A percentile compares a stretch with the other conserved stretches of the same genome.
Conservation (phyloP, 2,329 filamentous ascomycete species). For the Beauveria sp. region DNA sequence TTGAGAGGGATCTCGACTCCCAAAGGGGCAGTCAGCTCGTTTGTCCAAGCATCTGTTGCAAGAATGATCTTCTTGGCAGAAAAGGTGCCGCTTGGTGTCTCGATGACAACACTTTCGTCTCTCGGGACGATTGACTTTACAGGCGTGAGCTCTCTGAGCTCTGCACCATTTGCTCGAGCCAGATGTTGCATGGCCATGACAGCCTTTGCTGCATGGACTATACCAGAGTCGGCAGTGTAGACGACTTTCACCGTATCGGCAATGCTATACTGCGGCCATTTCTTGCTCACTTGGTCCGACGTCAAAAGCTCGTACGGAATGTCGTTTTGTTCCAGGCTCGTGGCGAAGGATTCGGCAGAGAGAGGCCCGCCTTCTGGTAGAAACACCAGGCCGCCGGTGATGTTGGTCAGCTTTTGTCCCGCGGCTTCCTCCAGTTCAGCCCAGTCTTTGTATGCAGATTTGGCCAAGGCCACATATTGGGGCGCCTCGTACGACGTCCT, state of each 20-base stretch:
- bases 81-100: constrained; percentile 6
- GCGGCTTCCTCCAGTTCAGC: constrained; percentile 15
- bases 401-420: constrained; percentile 16
- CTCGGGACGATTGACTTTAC: constrained; percentile 6
- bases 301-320: constrained; percentile 17
- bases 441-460: constrained; percentile 19
- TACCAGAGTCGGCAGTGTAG: constrained; percentile 19
- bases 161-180: constrained; percentile 9
- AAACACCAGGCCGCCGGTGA: constrained; percentile 19
- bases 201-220: constrained; percentile 14
- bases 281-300: constrained; percentile 11
- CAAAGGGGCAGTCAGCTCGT: constrained; percentile 11
- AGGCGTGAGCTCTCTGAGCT: constrained; percentile 7
- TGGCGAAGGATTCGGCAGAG: neutral
- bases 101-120: neutral
- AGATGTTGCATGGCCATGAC: constrained; percentile 13
- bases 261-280: constrained; percentile 18
- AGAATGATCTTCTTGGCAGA: constrained; percentile 12
- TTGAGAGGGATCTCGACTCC: constrained; percentile 20
- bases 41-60: constrained; percentile 13
- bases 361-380: constrained; percentile 13
- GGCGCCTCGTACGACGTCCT: constrained; percentile 18
- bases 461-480: constrained; percentile 18
- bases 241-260: constrained; percentile 13
- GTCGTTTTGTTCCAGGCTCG: constrained; percentile 4